A percentile compares a stretch with the other conserved stretches of the same genome.
These are phyloP conservation scores for Leishmania arabica DNA, from an alignment of 208 protist species.

Conservation along the genomic window DNA sequence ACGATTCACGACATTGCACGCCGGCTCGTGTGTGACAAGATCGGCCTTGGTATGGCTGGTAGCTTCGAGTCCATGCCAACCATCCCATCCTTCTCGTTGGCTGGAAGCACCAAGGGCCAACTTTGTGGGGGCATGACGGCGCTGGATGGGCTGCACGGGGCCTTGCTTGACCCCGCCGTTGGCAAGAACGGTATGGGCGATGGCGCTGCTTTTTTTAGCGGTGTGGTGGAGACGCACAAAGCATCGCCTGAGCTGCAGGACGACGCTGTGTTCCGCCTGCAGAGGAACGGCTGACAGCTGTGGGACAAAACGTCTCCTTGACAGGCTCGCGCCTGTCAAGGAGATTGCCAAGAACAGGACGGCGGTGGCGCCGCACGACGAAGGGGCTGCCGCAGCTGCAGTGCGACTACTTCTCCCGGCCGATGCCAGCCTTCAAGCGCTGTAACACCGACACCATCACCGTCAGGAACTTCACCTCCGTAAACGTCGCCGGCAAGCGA, in stretches of 20 bases:
- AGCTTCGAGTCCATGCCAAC: constrained; percentile 72
- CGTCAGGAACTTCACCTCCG: constrained; percentile 85
- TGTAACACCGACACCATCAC: constrained; percentile 92
- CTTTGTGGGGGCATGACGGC: constrained; percentile 58
- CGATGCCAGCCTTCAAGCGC: constrained; percentile 88
- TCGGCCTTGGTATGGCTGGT: constrained; percentile 56
- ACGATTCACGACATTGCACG: constrained; percentile 66
- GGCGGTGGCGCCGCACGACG: constrained; percentile 71
- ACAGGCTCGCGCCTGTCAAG: constrained; percentile 92
- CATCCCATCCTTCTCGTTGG: constrained; percentile 55
- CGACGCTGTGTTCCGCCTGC: constrained; percentile 90
- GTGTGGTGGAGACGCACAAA: constrained; percentile 79
- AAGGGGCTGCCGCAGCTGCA: constrained; percentile 83
- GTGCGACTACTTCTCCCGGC: constrained; percentile 82
- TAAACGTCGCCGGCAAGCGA: constrained; percentile 91
- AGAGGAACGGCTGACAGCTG: constrained; percentile 71
- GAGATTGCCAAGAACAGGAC: constrained; percentile 54
- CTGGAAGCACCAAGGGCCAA: constrained; percentile 45
- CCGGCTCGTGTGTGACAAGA: constrained; percentile 50
- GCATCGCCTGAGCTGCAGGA: constrained; percentile 93
- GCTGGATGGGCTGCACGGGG: constrained; percentile 58
- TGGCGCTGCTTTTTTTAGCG: constrained; percentile 77
- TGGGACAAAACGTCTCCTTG: constrained; percentile 84
- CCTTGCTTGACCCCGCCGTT: constrained; percentile 45
- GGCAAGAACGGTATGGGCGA: constrained; percentile 57